phyloP scores from a whole-genome alignment of 331 rosid genomes.

The Phaseolus coccineus region DNA sequence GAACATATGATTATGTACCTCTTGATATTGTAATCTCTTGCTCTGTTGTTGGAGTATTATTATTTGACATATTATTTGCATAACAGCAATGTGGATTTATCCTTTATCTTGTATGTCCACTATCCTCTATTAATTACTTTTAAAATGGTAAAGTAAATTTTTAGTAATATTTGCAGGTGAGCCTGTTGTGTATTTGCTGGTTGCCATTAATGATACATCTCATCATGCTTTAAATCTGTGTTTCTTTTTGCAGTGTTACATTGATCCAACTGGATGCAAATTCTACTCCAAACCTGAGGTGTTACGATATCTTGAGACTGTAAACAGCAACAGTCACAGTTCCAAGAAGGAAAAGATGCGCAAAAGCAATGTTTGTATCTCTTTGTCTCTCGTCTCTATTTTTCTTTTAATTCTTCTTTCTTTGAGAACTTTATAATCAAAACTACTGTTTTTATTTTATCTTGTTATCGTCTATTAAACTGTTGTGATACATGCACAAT shows the following conservation, averaged over 20 bases:
- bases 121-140: constrained; percentile 3
- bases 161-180: constrained; percentile 15
- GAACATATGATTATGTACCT: constrained; percentile 11
- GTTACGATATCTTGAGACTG: constrained; percentile 62
- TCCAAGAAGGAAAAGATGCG: constrained; percentile 42
- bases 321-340: constrained; percentile 46
- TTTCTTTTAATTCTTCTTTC: constrained; percentile 4
- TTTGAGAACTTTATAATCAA: constrained; percentile 6
- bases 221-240: constrained; percentile 21
- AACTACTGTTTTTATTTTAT: background rate
- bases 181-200: background rate
- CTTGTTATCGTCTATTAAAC: background rate
- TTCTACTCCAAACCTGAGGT: constrained; percentile 83
- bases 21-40: constrained; percentile 29
- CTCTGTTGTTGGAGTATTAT: background rate
- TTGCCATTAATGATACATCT: constrained; percentile 18
- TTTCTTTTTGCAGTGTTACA: constrained; percentile 68
- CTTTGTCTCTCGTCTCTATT: constrained; percentile 34
- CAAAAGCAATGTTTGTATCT: constrained; percentile 53
- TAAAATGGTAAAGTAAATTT: background rate
- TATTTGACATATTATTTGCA: background rate
- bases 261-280: constrained; percentile 60
- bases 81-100: constrained; percentile 1
- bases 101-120: background rate
- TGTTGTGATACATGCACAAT: background rate